Conservation (phyloP, 106 monocot species). For the Allium fistulosum region DNA sequence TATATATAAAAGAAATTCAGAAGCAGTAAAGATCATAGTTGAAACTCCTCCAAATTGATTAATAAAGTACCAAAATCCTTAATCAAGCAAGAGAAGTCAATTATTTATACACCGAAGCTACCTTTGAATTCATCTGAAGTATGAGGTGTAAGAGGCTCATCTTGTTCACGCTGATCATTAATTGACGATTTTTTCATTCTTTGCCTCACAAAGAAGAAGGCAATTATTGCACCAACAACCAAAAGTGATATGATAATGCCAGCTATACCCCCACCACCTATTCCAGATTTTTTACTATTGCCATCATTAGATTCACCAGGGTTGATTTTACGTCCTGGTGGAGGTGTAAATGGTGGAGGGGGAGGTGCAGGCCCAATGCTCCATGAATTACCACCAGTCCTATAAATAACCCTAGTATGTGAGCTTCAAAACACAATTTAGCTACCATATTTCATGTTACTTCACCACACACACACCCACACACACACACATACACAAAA, state of each 20-base stretch:
- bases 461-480: background rate
- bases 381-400: constrained; percentile 78
- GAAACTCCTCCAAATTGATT: too few species aligned
- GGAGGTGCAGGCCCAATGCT: constrained; percentile 58
- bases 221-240: constrained; percentile 47
- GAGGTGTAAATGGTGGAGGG: constrained; percentile 38
- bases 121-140: constrained; percentile 48
- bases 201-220: constrained; percentile 59
- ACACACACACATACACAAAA: too few species aligned
- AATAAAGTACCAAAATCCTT: too few species aligned
- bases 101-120: background rate
- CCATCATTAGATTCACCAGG: constrained; percentile 23
- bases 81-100: too few species aligned
- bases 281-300: constrained; percentile 40
- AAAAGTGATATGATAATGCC: constrained; percentile 64
- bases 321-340: constrained; percentile 27
- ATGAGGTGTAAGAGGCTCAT: constrained; percentile 25
- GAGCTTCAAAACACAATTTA: background rate
- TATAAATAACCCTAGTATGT: constrained; percentile 1
- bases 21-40: too few species aligned
- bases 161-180: constrained; percentile 29
- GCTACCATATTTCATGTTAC: background rate
- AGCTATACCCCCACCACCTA: constrained; percentile 53
- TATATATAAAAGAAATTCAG: too few species aligned
- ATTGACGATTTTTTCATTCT: constrained; percentile 17